Evolutionary conservation across 164 flowering plant genomes (phyloP).

Genomic region (Liquidambar formosana): DNA sequence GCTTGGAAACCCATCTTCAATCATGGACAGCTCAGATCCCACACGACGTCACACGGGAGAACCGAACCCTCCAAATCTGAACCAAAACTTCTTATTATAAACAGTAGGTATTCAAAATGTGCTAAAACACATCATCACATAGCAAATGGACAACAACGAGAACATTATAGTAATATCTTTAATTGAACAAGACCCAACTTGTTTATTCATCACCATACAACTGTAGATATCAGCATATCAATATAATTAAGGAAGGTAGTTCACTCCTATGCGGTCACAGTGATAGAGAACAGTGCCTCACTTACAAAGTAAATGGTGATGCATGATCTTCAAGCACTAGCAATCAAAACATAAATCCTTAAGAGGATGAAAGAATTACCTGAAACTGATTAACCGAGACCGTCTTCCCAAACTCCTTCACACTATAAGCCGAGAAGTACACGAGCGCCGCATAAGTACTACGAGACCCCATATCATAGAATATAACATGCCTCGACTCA

Average conservation of each 20-base stretch:
- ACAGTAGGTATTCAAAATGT: too few species aligned
- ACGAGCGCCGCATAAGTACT: constrained; percentile 96
- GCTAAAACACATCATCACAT: too few species aligned
- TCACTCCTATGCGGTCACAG: neutral
- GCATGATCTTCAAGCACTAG: neutral
- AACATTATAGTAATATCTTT: too few species aligned
- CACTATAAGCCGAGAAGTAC: constrained; percentile 76
- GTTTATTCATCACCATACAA: neutral
- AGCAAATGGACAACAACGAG: too few species aligned
- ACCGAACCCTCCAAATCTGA: too few species aligned
- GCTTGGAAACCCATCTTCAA: too few species aligned
- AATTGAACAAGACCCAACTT: too few species aligned
- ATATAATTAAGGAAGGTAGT: too few species aligned
- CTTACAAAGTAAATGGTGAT: neutral
- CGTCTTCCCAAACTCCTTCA: constrained; percentile 85
- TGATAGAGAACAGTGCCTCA: neutral
- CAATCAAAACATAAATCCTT: neutral
- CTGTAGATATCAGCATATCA: neutral
- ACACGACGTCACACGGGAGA: too few species aligned
- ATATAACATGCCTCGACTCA: constrained; percentile 80
- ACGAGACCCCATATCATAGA: constrained; percentile 88
- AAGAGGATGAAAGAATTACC: constrained; percentile 37
- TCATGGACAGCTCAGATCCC: too few species aligned
- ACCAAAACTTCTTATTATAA: too few species aligned
- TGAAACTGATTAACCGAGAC: constrained; percentile 88